Conservation (phyloP, 495 filamentous ascomycete genomes). For the Neurospora cerealis region DNA sequence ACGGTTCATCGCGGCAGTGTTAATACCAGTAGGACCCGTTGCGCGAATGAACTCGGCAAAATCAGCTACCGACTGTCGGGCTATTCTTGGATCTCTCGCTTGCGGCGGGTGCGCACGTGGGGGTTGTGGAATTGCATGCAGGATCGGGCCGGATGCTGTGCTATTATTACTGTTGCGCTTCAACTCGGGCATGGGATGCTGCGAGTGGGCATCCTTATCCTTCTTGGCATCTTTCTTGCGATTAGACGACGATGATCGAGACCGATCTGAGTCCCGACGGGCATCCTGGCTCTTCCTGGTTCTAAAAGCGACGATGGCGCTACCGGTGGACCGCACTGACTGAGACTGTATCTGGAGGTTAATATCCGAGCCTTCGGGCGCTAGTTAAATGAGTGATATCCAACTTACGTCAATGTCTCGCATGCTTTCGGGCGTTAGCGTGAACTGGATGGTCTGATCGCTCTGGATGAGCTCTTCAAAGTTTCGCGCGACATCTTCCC, state of each 20-base stretch:
- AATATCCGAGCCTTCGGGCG: slow-evolving; percentile 7
- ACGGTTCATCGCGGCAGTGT: slow-evolving; percentile 7
- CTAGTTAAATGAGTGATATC: neutral
- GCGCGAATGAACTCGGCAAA: slow-evolving; percentile 81
- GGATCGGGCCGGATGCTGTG: neutral
- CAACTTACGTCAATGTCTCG: slow-evolving; percentile 72
- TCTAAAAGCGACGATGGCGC: slow-evolving; percentile 25
- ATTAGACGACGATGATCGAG: slow-evolving; percentile 30
- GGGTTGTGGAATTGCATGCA: slow-evolving; percentile 2
- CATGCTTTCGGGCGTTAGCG: slow-evolving; percentile 81
- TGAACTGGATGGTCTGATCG: slow-evolving; percentile 87
- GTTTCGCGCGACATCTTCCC: slow-evolving; percentile 32
- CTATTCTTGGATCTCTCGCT: slow-evolving; percentile 57
- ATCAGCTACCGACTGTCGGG: slow-evolving; percentile 56
- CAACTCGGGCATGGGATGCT: slow-evolving; percentile 27
- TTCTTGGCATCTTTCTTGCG: slow-evolving; percentile 20
- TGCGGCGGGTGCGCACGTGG: slow-evolving; percentile 28
- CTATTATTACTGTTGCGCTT: slow-evolving; percentile 12
- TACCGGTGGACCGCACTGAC: slow-evolving; percentile 26
- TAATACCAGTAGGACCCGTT: slow-evolving; percentile 53
- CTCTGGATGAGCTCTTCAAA: slow-evolving; percentile 88
- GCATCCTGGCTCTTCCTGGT: slow-evolving; percentile 34
- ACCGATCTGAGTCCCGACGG: slow-evolving; percentile 22
- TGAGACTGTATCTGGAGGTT: slow-evolving; percentile 19
- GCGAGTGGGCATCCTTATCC: slow-evolving; percentile 30